phyloP scores from a whole-genome alignment of 2,329 filamentous ascomycete species.

The Aspergillus puulaauensis region DNA sequence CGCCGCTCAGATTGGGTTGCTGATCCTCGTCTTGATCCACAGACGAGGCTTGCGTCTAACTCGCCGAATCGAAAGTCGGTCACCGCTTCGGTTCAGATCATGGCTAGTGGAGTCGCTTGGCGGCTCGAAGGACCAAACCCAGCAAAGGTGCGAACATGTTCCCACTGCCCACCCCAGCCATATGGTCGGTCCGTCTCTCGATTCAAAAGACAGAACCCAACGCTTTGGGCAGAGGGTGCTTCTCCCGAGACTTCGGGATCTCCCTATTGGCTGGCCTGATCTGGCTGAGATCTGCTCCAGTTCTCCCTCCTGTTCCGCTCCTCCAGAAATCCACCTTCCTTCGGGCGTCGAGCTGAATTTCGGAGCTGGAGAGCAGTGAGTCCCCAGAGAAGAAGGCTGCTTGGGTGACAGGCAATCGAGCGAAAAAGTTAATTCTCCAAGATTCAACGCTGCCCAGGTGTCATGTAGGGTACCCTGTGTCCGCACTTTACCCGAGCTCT shows the following conservation, averaged over 20 bases:
- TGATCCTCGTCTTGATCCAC: conserved; percentile 17
- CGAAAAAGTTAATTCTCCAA: not conserved
- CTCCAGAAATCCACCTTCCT: not conserved
- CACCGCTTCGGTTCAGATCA: conserved; percentile 15
- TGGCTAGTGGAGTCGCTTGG: conserved; percentile 15
- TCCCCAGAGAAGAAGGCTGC: not conserved
- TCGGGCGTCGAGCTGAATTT: conserved; percentile 10
- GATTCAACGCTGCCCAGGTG: not conserved
- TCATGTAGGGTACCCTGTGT: not conserved
- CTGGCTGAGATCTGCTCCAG: conserved; percentile 4
- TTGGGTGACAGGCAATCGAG: conserved; percentile 1
- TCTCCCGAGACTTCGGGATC: not conserved
- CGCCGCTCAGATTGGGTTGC: conserved; percentile 19
- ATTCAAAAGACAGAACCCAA: conserved; percentile 3
- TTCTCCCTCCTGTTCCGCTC: not conserved
- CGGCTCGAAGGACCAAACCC: no score
- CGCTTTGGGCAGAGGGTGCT: conserved; percentile 1
- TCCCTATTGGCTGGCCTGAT: conserved; percentile 10
- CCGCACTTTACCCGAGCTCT: not conserved
- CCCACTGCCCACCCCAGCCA: conserved; percentile 2
- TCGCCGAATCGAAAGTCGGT: conserved; percentile 14
- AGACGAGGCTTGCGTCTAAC: conserved; percentile 15
- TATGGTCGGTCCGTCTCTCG: not conserved
- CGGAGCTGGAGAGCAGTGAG: not conserved
- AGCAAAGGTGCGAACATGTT: conserved; percentile 14